These are phyloP conservation scores for Verruconis gallopava DNA, from an alignment of 2,329 filamentous ascomycete genomes.

Conservation along the genomic window DNA sequence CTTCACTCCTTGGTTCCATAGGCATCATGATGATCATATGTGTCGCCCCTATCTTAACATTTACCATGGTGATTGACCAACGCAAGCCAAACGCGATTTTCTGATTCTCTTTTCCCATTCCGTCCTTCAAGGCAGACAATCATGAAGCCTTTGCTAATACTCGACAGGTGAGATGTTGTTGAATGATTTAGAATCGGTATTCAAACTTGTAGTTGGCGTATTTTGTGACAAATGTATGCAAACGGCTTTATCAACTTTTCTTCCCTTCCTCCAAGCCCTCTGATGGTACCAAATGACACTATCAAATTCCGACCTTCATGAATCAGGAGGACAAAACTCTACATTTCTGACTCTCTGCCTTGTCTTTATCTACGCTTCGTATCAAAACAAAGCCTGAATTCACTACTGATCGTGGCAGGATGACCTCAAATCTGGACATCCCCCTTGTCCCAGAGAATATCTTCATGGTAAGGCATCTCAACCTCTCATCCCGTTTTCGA, in stretches of 20 bases:
- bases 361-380: no score
- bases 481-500: not conserved
- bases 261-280: no score
- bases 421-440: not conserved
- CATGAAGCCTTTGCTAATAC: no score
- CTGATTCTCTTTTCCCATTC: slow-evolving; percentile 10
- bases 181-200: no score
- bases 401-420: slow-evolving; percentile 2
- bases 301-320: not conserved
- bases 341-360: no score
- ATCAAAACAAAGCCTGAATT: no score
- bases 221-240: no score
- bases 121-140: no score
- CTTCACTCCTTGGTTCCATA: not conserved
- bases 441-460: not conserved
- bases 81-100: slow-evolving; percentile 16
- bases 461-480: not conserved
- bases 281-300: not conserved
- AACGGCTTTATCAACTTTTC: no score
- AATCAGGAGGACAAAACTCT: slow-evolving; percentile 1
- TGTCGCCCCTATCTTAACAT: slow-evolving; percentile 19
- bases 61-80: slow-evolving; percentile 14
- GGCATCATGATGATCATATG: slow-evolving; percentile 20
- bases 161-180: no score
- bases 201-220: no score